Conservation (phyloP, 495 filamentous ascomycete species). For the Trichoderma orchidacearum region DNA sequence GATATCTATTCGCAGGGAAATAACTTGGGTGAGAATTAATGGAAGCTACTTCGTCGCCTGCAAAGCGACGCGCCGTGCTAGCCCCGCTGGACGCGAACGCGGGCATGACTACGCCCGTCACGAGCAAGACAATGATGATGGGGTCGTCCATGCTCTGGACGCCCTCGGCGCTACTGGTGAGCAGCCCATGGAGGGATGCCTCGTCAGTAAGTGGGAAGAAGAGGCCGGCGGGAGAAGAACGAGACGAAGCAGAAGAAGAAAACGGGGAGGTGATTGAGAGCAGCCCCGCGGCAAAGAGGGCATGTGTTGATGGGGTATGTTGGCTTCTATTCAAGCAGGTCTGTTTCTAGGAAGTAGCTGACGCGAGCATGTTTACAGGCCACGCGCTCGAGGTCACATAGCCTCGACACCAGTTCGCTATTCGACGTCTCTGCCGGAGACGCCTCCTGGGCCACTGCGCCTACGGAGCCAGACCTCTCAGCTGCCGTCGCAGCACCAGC, state of each 20-base stretch:
- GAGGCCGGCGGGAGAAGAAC: background rate
- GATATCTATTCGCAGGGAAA: too few species aligned
- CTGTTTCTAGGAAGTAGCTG: background rate
- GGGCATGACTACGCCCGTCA: constrained; percentile 7
- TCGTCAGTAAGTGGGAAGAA: background rate
- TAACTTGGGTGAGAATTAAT: constrained; percentile 12
- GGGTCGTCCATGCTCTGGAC: background rate
- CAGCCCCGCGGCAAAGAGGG: constrained; percentile 5
- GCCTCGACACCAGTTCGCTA: constrained; percentile 8
- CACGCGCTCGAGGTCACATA: background rate
- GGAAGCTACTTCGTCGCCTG: constrained; percentile 18
- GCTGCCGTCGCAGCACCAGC: background rate
- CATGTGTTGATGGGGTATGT: constrained; percentile 2
- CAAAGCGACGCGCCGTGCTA: constrained; percentile 30
- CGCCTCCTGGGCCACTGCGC: constrained; percentile 19
- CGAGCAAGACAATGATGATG: background rate
- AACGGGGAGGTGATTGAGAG: constrained; percentile 1
- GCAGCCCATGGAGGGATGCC: background rate
- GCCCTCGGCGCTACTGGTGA: background rate
- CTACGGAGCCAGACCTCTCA: constrained; percentile 21
- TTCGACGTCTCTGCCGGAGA: constrained; percentile 23
- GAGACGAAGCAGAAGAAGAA: background rate
- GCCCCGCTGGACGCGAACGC: constrained; percentile 27
- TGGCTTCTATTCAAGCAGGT: background rate
- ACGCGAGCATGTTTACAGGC: background rate